phyloP scores from a whole-genome alignment of 139 green algal species.

The Medakamo hakoo region DNA sequence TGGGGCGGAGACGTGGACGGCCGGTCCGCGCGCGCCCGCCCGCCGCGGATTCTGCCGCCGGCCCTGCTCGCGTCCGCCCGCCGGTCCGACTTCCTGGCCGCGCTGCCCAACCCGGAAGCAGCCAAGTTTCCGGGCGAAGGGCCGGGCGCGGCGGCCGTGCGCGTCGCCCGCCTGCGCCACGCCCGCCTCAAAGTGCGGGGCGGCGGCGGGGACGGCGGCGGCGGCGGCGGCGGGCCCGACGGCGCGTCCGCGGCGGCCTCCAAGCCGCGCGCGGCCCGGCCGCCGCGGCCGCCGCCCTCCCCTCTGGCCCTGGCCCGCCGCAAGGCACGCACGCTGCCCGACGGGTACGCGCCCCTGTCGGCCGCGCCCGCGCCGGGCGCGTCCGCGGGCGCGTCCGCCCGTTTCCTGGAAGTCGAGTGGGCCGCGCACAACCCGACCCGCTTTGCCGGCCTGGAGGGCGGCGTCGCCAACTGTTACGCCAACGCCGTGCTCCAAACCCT shows the following conservation, averaged over 20 bases:
- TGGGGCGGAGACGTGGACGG: not conserved
- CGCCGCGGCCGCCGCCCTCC: too few species aligned
- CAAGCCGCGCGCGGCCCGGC: too few species aligned
- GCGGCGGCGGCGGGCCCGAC: too few species aligned
- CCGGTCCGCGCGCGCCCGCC: not conserved
- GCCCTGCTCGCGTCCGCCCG: not conserved
- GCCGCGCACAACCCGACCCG: conserved; percentile 66
- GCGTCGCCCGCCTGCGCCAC: not conserved
- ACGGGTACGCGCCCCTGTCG: conserved; percentile 41
- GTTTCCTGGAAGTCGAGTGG: conserved; percentile 72
- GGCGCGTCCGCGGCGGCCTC: too few species aligned
- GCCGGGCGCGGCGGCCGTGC: too few species aligned
- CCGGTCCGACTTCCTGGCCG: not conserved
- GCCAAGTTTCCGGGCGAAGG: too few species aligned
- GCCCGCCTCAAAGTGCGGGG: not conserved
- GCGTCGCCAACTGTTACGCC: conserved; percentile 80
- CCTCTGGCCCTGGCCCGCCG: not conserved
- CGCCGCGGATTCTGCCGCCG: not conserved
- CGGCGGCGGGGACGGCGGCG: too few species aligned
- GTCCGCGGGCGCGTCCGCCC: not conserved
- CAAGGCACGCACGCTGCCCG: conserved; percentile 24
- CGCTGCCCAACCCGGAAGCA: not conserved
- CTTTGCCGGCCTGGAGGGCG: conserved; percentile 88
- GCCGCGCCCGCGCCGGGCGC: conserved; percentile 34
- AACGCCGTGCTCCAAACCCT: conserved; percentile 85